Evolutionary conservation across 768 basidiomycete genomes (phyloP), one percentile per base, ranked within the genome.

Genomic region (Neoboletus magnificus): DNA sequence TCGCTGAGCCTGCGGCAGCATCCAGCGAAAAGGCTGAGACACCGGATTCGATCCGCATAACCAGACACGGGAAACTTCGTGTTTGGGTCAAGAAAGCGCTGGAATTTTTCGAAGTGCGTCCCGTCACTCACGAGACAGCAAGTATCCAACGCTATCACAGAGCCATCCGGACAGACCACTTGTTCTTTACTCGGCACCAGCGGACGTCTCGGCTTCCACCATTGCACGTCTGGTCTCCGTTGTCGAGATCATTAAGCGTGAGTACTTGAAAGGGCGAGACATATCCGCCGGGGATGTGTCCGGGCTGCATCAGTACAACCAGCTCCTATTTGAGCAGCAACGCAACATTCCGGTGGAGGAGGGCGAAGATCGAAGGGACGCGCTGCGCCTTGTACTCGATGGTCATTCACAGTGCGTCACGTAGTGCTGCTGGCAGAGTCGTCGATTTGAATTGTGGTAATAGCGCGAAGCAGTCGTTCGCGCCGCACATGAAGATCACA

Each of bases 231-330:
- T 95, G 9, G 76, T 94, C 36, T 83, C 86, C 1, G 87, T 91
- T 4, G 85, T 84, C 1, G 92, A 95, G 70, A 89, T 93, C 53
- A 82, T 92, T 62, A 93, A 93, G 65, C 82, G 92, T 27, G 88
- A 92, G 65, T 92, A 84, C 64, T 57, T 89, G 51, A 83, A 83
- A 52, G 66, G 66, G 16, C 73, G 86, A 7, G 78, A 78, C 40
- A 60, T 68, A 20, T 78, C 71, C 13, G 76, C 75, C 2, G 67
- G 70, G n/a, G 73, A 75, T 42, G 65, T 74, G 27, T 67, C 70
- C 4, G 89, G 89, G 4, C 69, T 92, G 33, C 81, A 89, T 64
- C 90, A 92, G 66, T 91, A 91, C 72, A 92, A 91, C 59, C 79
- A 87, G 52, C 71, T 91, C 12, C 81, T 83, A 0, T 79, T 64